Percentiles rank a stretch among this genome's conserved stretches.
Conservation (phyloP, 2,329 filamentous ascomycete genomes). For the Curvularia hawaiiensis region DNA sequence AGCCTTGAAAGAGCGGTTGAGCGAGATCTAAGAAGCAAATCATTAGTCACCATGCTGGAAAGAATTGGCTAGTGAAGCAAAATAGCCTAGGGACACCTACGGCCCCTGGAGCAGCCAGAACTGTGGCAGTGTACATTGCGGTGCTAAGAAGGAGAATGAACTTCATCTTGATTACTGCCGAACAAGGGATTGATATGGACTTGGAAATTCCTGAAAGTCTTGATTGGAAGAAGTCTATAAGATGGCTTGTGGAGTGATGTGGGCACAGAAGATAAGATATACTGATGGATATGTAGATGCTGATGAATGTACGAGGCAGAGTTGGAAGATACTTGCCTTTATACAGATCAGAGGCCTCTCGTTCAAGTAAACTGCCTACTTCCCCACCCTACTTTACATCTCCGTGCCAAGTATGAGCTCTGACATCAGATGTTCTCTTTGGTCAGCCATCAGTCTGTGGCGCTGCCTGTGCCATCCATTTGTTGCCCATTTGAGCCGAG, state of each 20-base stretch:
- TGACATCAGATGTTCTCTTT: not conserved
- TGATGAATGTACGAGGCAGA: not conserved
- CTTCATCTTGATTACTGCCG: slow-evolving; percentile 4
- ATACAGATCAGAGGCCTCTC: not conserved
- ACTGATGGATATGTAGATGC: not conserved
- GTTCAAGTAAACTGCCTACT: not conserved
- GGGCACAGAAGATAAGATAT: not conserved
- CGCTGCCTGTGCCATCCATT: not conserved
- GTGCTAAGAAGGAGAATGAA: slow-evolving; percentile 8
- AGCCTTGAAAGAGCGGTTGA: slow-evolving; percentile 13
- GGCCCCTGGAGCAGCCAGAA: slow-evolving; percentile 12
- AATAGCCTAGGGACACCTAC: not conserved
- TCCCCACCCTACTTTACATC: not conserved
- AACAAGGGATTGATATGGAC: not conserved
- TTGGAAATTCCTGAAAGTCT: not conserved
- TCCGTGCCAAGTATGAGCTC: not conserved
- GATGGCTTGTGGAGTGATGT: too few species aligned
- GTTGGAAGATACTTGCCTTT: not conserved
- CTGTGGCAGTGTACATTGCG: slow-evolving; percentile 4
- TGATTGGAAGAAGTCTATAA: not conserved
- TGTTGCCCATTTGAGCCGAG: not conserved
- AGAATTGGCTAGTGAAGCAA: not conserved
- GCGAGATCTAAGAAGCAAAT: slow-evolving; percentile 1
- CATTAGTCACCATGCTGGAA: not conserved
- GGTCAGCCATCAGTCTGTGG: not conserved